Conservation (phyloP, 2,329 filamentous ascomycete species). For the Arthrinium phaeospermum region DNA sequence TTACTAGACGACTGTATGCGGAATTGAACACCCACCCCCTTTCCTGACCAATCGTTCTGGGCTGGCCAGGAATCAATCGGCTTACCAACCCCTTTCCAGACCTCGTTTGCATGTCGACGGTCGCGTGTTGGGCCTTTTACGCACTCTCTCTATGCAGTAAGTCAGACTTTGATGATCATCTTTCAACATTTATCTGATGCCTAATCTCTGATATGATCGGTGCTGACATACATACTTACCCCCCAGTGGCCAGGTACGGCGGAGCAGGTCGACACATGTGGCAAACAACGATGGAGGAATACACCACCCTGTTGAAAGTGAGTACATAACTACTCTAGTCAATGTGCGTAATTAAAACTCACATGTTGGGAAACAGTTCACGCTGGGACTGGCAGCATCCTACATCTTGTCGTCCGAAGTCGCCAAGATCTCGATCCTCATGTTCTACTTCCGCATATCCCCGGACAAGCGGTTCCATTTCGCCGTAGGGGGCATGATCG, state of each 20-base stretch:
- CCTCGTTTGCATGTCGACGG: background rate
- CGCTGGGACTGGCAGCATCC: background rate
- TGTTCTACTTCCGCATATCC: slow-evolving; percentile 3
- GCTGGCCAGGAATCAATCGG: background rate
- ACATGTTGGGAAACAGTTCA: background rate
- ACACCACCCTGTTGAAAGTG: background rate
- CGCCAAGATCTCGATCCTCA: background rate
- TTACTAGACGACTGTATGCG: background rate
- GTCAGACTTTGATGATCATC: background rate
- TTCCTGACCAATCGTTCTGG: background rate
- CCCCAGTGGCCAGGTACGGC: background rate
- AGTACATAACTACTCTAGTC: background rate
- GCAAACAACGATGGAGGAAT: background rate
- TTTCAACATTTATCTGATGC: background rate
- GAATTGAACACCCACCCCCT: background rate
- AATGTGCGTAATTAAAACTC: background rate
- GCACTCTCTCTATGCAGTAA: background rate
- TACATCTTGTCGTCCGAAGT: background rate
- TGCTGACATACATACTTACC: background rate
- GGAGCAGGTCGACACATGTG: slow-evolving; percentile 4
- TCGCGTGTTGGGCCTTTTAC: background rate
- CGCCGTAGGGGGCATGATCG: background rate
- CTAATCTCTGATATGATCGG: background rate
- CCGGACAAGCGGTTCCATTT: background rate
- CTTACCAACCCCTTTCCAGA: background rate